Conservation (phyloP, 768 basidiomycete genomes). For the Kwoniella botswanensis region DNA sequence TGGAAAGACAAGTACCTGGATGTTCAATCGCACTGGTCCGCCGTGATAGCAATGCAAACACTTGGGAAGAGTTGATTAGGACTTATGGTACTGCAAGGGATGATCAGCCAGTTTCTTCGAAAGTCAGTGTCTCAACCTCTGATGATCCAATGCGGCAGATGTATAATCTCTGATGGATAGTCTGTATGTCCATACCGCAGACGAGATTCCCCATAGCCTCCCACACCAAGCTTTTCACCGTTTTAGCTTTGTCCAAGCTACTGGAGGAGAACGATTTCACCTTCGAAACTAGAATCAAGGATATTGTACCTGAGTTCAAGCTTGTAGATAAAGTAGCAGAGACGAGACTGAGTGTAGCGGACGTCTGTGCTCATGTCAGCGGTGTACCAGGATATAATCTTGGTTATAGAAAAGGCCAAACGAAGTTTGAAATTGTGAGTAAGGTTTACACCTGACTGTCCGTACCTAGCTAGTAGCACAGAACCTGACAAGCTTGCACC, state of each 20-base stretch:
- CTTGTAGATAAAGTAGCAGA: neutral
- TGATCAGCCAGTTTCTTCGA: slow-evolving; percentile 1
- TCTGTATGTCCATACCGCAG: neutral
- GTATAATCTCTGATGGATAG: neutral
- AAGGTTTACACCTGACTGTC: neutral
- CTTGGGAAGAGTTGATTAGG: slow-evolving; percentile 3
- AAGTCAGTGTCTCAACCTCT: neutral
- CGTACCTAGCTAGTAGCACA: too few species aligned
- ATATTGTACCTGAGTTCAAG: slow-evolving; percentile 10
- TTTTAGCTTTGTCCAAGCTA: neutral
- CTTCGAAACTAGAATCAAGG: neutral
- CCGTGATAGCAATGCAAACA: neutral
- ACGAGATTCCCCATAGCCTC: neutral
- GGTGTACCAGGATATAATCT: slow-evolving; percentile 5
- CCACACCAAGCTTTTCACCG: slow-evolving; percentile 3
- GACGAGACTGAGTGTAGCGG: neutral
- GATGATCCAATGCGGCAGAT: neutral
- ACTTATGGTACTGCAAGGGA: neutral
- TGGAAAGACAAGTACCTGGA: neutral
- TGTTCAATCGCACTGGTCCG: neutral
- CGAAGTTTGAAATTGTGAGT: neutral
- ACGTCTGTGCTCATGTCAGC: neutral
- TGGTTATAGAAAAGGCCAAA: neutral
- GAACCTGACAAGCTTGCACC: too few species aligned
- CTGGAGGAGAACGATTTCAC: slow-evolving; percentile 2